A percentile compares a stretch with the other conserved stretches of the same genome.
Evolutionary conservation across 2,329 filamentous ascomycete genomes (phyloP).

Genomic region (Xylariaceae sp.): DNA sequence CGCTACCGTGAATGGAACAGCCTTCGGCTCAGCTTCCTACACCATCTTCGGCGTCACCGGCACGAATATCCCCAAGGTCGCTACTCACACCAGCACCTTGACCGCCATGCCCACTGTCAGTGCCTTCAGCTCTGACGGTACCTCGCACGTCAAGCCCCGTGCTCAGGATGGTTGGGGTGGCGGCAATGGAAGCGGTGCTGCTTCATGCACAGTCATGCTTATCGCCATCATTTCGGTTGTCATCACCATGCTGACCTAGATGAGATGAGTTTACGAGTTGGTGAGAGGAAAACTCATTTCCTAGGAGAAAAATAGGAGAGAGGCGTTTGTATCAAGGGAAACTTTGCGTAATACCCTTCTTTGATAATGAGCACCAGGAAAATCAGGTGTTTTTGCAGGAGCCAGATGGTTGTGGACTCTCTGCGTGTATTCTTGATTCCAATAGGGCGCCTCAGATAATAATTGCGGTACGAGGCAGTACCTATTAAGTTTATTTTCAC

Average conservation of each 20-base stretch:
- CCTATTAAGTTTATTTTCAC: too few species aligned
- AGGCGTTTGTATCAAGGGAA: too few species aligned
- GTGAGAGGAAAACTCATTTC: too few species aligned
- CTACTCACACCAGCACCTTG: background rate
- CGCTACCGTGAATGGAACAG: background rate
- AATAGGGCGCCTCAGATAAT: too few species aligned
- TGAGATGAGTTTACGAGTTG: too few species aligned
- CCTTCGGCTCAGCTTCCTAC: background rate
- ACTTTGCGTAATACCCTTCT: too few species aligned
- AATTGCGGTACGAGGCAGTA: too few species aligned
- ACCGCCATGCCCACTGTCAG: background rate
- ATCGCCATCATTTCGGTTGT: slow-evolving; percentile 18
- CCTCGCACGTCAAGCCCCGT: background rate
- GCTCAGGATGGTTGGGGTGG: slow-evolving; percentile 10
- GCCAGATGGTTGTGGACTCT: too few species aligned
- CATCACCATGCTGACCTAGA: background rate
- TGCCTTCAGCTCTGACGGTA: slow-evolving; percentile 2
- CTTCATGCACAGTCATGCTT: slow-evolving; percentile 21
- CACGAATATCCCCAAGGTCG: background rate
- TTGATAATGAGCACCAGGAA: too few species aligned
- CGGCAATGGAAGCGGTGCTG: slow-evolving; percentile 4
- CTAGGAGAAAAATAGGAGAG: too few species aligned
- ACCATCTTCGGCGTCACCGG: background rate
- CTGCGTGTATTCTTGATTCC: too few species aligned
- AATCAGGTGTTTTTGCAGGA: too few species aligned